Base-by-base conservation (phyloP, 2,329 filamentous ascomycete species). In the Cladosporium sp. region DNA sequence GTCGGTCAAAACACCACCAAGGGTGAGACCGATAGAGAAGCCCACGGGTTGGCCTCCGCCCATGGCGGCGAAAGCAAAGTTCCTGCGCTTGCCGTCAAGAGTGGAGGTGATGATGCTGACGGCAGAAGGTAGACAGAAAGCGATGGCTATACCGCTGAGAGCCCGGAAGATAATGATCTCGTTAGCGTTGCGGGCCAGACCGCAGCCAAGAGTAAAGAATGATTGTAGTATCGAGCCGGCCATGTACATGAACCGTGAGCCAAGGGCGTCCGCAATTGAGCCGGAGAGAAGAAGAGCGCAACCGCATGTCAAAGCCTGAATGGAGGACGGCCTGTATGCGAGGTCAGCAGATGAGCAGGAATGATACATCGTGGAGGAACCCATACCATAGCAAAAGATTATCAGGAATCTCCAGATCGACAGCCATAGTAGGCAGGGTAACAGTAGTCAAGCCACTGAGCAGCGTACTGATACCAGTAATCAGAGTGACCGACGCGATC, bases 41-140 rank as follows among this genome's bases (percentile, higher is more conserved):
- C 85, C 85, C 11, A 86, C 69, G 0, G 84, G 83, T 65, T 85
- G 83, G 1, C 80, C 80, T 12, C 80, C 78, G 2, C 85, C 84
- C 70, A 86, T 76, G 12, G 78, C 79, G 0, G 83, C 80, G 68
- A 86, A 86, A 0, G 80, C 84, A 11, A 85, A 74, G 67, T 87
- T 86, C 3, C 84, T 77, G 28, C 77, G 72, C 67, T 78, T 79
- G 1, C 83, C 84, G 0, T 80, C 79, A 32, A 84, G 80, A 1
- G 78, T 80, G 38, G 75, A 78, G 0, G 83, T 82, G 65, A 86
- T 80, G 58, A 86, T 79, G 57, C 78, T 79, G 0, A 86, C 81
- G 0, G 83, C 80, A 0, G 81, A 80, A 0, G 84, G 83, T 11
- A 86, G 58, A 36, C 65, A 67, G 21, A 71, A 61, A 21, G 66